Percentiles rank a stretch among this genome's conserved stretches.
Conservation (phyloP, 768 basidiomycete species). For the Macrolepiota albuminosa region DNA sequence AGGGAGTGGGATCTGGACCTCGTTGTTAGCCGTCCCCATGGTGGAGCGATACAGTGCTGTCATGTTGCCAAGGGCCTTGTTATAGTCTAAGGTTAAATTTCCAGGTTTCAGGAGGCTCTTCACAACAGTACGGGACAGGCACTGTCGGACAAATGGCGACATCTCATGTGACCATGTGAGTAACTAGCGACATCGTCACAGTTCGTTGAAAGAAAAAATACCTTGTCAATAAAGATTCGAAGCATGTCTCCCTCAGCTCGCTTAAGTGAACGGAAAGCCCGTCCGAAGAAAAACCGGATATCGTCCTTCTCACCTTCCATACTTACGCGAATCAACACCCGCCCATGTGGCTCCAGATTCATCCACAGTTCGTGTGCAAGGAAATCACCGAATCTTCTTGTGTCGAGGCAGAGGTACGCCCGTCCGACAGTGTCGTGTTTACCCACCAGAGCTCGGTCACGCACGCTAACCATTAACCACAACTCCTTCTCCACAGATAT, state of each 20-base stretch:
- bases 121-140: slow-evolving; percentile 70
- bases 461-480: slow-evolving; percentile 95
- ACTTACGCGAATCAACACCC: slow-evolving; percentile 82
- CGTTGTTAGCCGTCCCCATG: slow-evolving; percentile 57
- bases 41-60: slow-evolving; percentile 81
- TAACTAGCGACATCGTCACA: neutral
- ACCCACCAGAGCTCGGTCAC: slow-evolving; percentile 85
- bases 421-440: slow-evolving; percentile 93
- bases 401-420: slow-evolving; percentile 89
- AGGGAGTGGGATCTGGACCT: slow-evolving; percentile 77
- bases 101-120: slow-evolving; percentile 71
- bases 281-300: slow-evolving; percentile 94
- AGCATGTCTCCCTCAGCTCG: slow-evolving; percentile 95
- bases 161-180: slow-evolving; percentile 48
- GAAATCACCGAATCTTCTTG: slow-evolving; percentile 81
- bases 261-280: slow-evolving; percentile 91
- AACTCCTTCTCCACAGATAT: slow-evolving; percentile 89
- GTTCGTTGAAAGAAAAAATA: slow-evolving; percentile 24
- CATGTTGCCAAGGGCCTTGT: slow-evolving; percentile 81
- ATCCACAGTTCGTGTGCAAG: slow-evolving; percentile 90
- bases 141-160: slow-evolving; percentile 88
- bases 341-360: slow-evolving; percentile 81
- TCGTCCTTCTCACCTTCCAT: slow-evolving; percentile 99
- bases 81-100: slow-evolving; percentile 67
- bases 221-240: slow-evolving; percentile 96